A percentile compares a stretch with the other conserved stretches of the same genome.
These are phyloP conservation scores for Penicillium macrosclerotiorum DNA, from an alignment of 495 filamentous ascomycete species.

Conservation along the genomic window DNA sequence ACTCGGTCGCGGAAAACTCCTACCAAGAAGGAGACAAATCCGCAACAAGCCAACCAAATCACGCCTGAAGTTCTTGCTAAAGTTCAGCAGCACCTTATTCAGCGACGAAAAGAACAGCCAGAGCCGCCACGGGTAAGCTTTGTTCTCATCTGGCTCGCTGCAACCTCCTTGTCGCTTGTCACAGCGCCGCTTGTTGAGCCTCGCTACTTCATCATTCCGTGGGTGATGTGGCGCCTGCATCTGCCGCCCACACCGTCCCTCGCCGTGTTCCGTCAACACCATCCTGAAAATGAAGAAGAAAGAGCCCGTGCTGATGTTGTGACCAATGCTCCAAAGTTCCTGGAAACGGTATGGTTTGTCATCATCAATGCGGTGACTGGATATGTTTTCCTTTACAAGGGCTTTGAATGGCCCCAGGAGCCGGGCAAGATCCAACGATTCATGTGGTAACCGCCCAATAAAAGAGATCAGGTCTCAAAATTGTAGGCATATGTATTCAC, in stretches of 20 bases:
- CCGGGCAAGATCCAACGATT: conserved; percentile 81
- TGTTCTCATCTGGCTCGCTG: conserved; percentile 65
- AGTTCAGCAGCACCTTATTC: conserved; percentile 32
- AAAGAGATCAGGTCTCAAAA: not conserved
- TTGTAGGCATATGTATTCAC: conserved; percentile 9
- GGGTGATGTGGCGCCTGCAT: conserved; percentile 89
- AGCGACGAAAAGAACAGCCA: conserved; percentile 33
- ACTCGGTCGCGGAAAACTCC: conserved; percentile 25
- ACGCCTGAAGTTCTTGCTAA: conserved; percentile 31
- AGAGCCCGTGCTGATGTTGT: conserved; percentile 27
- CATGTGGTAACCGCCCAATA: conserved; percentile 67
- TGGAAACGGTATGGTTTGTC: conserved; percentile 81
- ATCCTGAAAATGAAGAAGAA: conserved; percentile 21
- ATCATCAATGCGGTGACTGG: conserved; percentile 69
- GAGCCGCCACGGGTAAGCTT: conserved; percentile 49
- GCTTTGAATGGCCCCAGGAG: conserved; percentile 81
- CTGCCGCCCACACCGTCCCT: conserved; percentile 52
- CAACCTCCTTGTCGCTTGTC: conserved; percentile 73
- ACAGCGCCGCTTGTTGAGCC: conserved; percentile 93
- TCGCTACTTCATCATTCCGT: conserved; percentile 90
- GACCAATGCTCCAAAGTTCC: conserved; percentile 46
- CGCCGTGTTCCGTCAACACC: conserved; percentile 23
- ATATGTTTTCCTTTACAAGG: conserved; percentile 75
- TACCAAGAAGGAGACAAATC: conserved; percentile 17
- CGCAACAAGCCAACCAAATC: conserved; percentile 20